Conservation (phyloP, 805 yeast species). For the Zygosaccharomyces gambellarensis region DNA sequence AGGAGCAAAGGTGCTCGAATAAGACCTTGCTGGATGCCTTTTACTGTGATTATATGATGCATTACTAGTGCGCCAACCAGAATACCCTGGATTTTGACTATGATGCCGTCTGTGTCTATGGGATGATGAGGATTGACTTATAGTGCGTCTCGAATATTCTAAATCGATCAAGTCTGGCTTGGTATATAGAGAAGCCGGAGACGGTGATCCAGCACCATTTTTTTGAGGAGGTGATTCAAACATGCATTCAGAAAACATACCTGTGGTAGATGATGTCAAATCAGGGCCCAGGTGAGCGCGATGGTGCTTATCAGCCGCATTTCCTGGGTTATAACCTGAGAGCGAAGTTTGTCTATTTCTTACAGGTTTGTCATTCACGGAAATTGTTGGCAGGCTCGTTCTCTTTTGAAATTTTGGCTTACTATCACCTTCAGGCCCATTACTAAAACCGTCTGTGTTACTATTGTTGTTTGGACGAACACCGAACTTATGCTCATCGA, state of each 20-base stretch:
- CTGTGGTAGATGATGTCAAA: conserved; percentile 28
- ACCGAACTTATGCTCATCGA: too few species aligned
- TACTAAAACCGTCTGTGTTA: too few species aligned
- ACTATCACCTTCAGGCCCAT: too few species aligned
- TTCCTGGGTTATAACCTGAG: conserved; percentile 1
- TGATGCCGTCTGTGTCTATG: conserved; percentile 1
- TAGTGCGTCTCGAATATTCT: conserved; percentile 3
- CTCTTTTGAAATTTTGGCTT: conserved; percentile 1
- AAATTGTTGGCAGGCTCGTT: conserved; percentile 11
- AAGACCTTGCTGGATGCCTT: conserved; percentile 8
- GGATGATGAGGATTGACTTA: background rate
- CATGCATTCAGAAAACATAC: conserved; percentile 28
- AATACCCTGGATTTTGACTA: background rate
- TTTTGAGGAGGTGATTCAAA: conserved; percentile 16
- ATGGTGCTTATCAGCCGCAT: conserved; percentile 9
- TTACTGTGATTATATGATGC: conserved; percentile 2
- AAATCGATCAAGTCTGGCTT: conserved; percentile 2
- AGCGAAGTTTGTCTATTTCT: background rate
- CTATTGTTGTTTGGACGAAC: too few species aligned
- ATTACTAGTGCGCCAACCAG: background rate
- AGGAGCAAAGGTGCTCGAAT: conserved; percentile 7
- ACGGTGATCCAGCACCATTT: conserved; percentile 3
- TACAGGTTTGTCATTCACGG: conserved; percentile 14
- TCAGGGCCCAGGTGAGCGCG: conserved; percentile 14
- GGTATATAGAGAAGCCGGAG: conserved; percentile 6